Conservation (phyloP, 2,329 filamentous ascomycete genomes). For the Neocucurbitaria cava region DNA sequence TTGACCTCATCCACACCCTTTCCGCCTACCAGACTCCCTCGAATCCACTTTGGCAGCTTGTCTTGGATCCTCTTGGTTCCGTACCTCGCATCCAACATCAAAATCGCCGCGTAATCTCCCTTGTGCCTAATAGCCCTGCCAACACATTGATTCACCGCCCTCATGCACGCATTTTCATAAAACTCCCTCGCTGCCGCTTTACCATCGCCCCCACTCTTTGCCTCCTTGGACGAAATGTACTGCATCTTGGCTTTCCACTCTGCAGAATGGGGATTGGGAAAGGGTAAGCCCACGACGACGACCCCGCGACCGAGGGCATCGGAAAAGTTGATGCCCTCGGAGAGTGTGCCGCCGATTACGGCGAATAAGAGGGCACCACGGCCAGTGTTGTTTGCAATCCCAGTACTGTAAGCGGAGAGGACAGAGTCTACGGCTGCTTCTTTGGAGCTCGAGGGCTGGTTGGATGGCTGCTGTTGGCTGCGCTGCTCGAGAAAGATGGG, state of each 20-base stretch:
- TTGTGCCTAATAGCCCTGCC: constrained; percentile 89
- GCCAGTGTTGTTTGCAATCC: constrained; percentile 60
- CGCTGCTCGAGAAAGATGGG: constrained; percentile 51
- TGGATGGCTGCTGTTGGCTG: constrained; percentile 58
- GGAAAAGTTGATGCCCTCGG: constrained; percentile 98
- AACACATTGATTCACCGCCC: constrained; percentile 95
- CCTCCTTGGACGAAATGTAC: constrained; percentile 74
- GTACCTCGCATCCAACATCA: constrained; percentile 84
- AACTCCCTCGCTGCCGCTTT: constrained; percentile 71
- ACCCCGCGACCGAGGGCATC: constrained; percentile 89
- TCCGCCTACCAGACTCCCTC: constrained; percentile 63
- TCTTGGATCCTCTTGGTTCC: constrained; percentile 72
- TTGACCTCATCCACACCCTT: constrained; percentile 55
- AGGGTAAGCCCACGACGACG: constrained; percentile 89
- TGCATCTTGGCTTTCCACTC: constrained; percentile 94
- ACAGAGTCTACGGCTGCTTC: constrained; percentile 69
- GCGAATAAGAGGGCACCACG: constrained; percentile 83
- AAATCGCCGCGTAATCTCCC: constrained; percentile 87
- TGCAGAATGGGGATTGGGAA: constrained; percentile 85
- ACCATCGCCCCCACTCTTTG: constrained; percentile 47
- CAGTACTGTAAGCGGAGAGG: constrained; percentile 73
- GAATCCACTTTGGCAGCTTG: constrained; percentile 92
- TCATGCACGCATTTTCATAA: constrained; percentile 95
- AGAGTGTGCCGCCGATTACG: constrained; percentile 92
- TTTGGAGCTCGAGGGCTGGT: constrained; percentile 58